Base-by-base conservation (phyloP, 164 flowering plant species). In the Buxus sempervirens region DNA sequence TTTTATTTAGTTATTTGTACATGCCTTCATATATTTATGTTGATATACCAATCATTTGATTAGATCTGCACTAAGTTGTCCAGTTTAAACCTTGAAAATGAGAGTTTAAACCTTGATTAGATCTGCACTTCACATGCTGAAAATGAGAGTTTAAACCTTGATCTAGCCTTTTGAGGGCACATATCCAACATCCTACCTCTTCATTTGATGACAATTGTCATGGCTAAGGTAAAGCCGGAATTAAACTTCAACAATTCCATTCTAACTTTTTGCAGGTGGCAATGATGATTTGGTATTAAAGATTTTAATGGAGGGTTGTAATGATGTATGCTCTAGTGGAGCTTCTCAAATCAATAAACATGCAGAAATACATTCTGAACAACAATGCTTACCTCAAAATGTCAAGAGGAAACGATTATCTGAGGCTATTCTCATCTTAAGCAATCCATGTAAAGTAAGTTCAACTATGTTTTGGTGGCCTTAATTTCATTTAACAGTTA, bases 371-470 rank as follows among this genome's bases (percentile, higher is more conserved):
- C 41, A 42, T 63, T 56, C 15, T 66, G 75, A 72, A 65, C 72
- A 67, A 61, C 70, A 74, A 62, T 36, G 60, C 60, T 62, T 59
- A 19, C 64, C 71, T 57, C 70, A 54, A 38, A 9, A 21, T 49
- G 20, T 73, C 62, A 85, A 80, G 64, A 77, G 75, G 66, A 83
- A 75, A 74, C 78, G 73, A 62, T 60, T 80, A 64, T 75, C 80
- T 54, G 86, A 82, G 75, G 82, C 82, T 24, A 72, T 54, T 54
- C 76, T 78, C 55, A 55, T 9, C 66, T 22, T 70, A 42, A 78
- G 65, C 60, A 79, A 70, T 78, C 72, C 85, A 60, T 76, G 83
- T 68, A 85, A 80, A 80, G 90, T 69, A 69, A 70, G 80, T 81
- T 25, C 45, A 26, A 23, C 60, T 36, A 53, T 53, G 45, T 24